Evolutionary conservation across 148 eudicot species (phyloP).

Genomic region (Chenopodium album): DNA sequence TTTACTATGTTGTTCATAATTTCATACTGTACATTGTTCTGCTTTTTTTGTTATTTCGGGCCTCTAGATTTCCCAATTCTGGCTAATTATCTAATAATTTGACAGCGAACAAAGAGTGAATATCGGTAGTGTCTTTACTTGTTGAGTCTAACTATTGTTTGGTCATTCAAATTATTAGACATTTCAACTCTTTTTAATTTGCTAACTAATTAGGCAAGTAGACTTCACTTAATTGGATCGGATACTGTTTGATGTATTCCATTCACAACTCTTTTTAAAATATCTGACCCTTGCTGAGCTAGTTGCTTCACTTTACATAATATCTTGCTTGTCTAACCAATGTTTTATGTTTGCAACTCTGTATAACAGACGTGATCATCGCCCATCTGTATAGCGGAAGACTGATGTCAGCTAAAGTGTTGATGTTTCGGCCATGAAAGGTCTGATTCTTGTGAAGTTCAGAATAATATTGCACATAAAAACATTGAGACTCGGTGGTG

Average conservation of each 20-base stretch:
- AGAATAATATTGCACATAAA: conserved; percentile 21
- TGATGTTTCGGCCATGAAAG: conserved; percentile 5
- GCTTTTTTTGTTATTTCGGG: no score
- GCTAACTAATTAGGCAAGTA: neutral
- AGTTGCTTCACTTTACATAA: neutral
- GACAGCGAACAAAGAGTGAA: neutral
- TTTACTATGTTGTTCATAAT: neutral
- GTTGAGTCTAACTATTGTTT: no score
- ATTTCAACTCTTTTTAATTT: neutral
- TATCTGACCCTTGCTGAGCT: no score
- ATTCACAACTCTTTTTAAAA: no score
- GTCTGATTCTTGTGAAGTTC: conserved; percentile 3
- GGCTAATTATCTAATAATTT: neutral
- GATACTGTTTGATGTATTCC: no score
- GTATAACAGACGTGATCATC: conserved; percentile 27
- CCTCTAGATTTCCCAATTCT: no score
- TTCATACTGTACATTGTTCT: neutral
- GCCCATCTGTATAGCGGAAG: conserved; percentile 19
- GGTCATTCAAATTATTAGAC: no score
- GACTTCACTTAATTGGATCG: neutral
- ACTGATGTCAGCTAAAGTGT: neutral
- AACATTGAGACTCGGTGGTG: conserved; percentile 10
- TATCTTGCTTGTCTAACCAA: neutral
- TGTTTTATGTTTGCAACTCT: neutral
- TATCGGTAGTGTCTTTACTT: no score